Conservation (phyloP, 2,329 filamentous ascomycete species). For the Monosporascus sp. region DNA sequence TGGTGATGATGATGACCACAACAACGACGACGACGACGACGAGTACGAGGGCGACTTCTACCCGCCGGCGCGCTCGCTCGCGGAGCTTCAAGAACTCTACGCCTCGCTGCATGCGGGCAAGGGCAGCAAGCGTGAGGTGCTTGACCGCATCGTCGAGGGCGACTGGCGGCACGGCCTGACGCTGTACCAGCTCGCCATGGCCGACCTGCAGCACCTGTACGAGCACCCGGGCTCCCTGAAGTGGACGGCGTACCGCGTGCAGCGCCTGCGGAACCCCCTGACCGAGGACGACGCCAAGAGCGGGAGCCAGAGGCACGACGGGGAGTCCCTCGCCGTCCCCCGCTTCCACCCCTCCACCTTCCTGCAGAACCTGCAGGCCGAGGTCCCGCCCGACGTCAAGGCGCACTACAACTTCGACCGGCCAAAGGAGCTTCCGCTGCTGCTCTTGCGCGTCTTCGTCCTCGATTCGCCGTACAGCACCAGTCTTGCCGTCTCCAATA, state of each 20-base stretch:
- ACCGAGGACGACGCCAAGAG: constrained; percentile 33
- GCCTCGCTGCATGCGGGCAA: constrained; percentile 52
- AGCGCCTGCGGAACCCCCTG: constrained; percentile 40
- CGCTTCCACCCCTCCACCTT: constrained; percentile 79
- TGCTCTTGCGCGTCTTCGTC: constrained; percentile 73
- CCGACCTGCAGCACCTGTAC: constrained; percentile 61
- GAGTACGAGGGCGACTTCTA: constrained; percentile 63
- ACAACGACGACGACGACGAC: constrained; percentile 45
- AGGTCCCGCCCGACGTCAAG: constrained; percentile 73
- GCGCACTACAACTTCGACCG: constrained; percentile 76
- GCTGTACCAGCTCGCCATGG: constrained; percentile 63
- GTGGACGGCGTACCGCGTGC: constrained; percentile 58
- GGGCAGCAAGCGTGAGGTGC: constrained; percentile 57
- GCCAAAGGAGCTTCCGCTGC: constrained; percentile 61
- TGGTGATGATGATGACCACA: constrained; percentile 42
- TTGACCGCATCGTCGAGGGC: constrained; percentile 60
- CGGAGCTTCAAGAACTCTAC: constrained; percentile 63
- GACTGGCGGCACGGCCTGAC: constrained; percentile 62
- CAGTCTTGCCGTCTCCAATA: constrained; percentile 37
- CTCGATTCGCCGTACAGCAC: constrained; percentile 76
- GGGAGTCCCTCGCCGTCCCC: constrained; percentile 48
- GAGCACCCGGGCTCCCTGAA: constrained; percentile 58
- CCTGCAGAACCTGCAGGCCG: constrained; percentile 66
- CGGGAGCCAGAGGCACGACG: constrained; percentile 29
- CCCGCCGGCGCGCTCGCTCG: constrained; percentile 58